Conservation (phyloP, 164 flowering plant genomes). For the Berberis vulgaris region DNA sequence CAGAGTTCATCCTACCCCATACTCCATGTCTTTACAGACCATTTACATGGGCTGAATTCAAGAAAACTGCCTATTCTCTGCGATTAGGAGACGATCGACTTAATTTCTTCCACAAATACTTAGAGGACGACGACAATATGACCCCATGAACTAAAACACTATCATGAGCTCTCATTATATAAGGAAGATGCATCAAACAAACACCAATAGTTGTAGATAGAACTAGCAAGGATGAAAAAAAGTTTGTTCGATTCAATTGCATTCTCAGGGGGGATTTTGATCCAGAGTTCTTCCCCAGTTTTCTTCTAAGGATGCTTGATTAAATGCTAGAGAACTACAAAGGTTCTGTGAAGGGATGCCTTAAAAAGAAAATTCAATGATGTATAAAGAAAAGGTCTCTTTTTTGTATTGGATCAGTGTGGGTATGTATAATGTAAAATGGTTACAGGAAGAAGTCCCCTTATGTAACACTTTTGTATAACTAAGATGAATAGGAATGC, state of each 20-base stretch:
- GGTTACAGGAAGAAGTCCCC: neutral
- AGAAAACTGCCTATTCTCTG: constrained; percentile 41
- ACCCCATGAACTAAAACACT: neutral
- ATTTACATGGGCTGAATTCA: constrained; percentile 71
- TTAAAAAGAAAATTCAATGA: neutral
- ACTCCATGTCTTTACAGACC: constrained; percentile 36
- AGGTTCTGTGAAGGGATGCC: neutral
- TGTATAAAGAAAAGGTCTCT: no score
- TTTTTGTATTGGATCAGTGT: no score
- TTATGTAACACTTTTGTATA: neutral
- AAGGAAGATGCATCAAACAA: neutral
- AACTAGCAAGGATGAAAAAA: no score
- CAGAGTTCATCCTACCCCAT: constrained; percentile 30
- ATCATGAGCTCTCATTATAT: no score
- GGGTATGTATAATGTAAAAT: no score
- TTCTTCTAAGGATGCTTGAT: neutral
- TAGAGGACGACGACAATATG: neutral
- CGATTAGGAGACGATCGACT: constrained; percentile 46
- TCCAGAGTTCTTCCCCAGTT: neutral
- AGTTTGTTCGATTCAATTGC: neutral
- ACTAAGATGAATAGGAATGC: neutral
- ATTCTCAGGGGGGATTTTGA: neutral
- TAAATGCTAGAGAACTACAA: no score
- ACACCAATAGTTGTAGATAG: no score
- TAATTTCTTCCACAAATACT: constrained; percentile 26